Percentiles rank a stretch among this genome's conserved stretches.
Evolutionary conservation across 2,329 filamentous ascomycete species (phyloP).

Genomic region (Paecilomyces dactylethromorphus): DNA sequence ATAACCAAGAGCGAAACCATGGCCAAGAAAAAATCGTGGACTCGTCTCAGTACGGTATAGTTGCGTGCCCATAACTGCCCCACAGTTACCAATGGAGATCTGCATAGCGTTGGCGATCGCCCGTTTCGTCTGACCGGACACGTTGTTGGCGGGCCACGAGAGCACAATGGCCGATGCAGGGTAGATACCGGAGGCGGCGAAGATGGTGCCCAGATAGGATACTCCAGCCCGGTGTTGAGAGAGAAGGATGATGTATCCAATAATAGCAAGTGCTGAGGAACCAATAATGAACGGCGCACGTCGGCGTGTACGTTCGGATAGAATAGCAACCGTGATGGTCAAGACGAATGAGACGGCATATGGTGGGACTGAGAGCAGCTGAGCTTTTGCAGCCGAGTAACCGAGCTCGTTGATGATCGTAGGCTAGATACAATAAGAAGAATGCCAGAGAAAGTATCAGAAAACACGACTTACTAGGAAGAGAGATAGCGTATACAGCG

Average conservation of each 20-base stretch:
- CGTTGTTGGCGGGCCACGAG: conserved; percentile 66
- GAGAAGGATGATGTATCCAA: conserved; percentile 59
- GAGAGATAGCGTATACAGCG: conserved; percentile 33
- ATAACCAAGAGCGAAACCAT: conserved; percentile 61
- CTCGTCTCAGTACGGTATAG: conserved; percentile 56
- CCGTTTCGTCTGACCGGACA: conserved; percentile 64
- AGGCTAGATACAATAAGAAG: conserved; percentile 16
- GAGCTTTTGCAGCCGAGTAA: conserved; percentile 34
- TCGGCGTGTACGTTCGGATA: conserved; percentile 52
- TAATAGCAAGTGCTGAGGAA: conserved; percentile 49
- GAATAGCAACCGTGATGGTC: conserved; percentile 52
- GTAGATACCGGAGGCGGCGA: conserved; percentile 62
- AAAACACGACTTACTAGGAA: conserved; percentile 23
- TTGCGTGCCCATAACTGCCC: conserved; percentile 63
- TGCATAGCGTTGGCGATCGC: conserved; percentile 64
- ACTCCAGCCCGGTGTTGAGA: conserved; percentile 49
- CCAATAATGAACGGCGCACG: conserved; percentile 60
- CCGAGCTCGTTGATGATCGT: conserved; percentile 39
- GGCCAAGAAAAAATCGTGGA: conserved; percentile 60
- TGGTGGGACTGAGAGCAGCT: conserved; percentile 57
- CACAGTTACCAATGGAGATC: conserved; percentile 64
- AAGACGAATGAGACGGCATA: conserved; percentile 58
- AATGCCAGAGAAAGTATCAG: background rate
- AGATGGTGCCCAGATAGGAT: conserved; percentile 56
- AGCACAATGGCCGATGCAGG: conserved; percentile 56